Conservation (phyloP, 495 filamentous ascomycete species). For the Evernia prunastri region DNA sequence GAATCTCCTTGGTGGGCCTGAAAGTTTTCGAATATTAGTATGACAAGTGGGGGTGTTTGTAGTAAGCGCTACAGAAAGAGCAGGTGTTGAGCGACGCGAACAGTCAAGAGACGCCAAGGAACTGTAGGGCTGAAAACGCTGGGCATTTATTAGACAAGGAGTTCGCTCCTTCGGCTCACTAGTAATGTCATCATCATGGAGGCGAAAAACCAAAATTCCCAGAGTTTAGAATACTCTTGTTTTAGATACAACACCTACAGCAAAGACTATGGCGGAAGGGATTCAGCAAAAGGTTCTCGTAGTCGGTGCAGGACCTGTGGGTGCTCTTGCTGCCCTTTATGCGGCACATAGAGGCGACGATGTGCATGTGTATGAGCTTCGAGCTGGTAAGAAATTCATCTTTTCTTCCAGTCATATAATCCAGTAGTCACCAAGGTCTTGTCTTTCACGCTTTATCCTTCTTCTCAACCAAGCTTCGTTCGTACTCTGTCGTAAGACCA, state of each 20-base stretch:
- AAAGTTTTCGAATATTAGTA: no score
- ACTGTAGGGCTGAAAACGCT: neutral
- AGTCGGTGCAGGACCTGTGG: slow-evolving; percentile 88
- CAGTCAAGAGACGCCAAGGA: neutral
- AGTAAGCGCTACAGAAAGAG: no score
- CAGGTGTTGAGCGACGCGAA: no score
- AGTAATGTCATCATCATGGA: slow-evolving; percentile 2
- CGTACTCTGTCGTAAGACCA: neutral
- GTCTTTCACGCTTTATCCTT: neutral
- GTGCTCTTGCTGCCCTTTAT: slow-evolving; percentile 86
- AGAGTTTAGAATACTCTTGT: neutral
- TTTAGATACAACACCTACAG: neutral
- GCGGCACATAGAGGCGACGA: slow-evolving; percentile 78
- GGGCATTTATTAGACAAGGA: no score
- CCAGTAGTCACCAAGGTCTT: neutral
- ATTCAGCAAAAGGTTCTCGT: slow-evolving; percentile 64
- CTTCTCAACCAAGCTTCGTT: no score
- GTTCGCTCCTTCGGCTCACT: no score
- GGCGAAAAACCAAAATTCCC: neutral
- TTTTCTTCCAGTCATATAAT: neutral
- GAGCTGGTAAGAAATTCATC: slow-evolving; percentile 68
- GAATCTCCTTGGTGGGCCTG: no score
- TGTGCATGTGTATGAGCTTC: slow-evolving; percentile 91
- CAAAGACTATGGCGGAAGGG: slow-evolving; percentile 16
- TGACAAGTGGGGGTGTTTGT: no score